These are phyloP conservation scores for Jatropha podagrica DNA, from an alignment of 441 rosid genomes.

Conservation along the genomic window DNA sequence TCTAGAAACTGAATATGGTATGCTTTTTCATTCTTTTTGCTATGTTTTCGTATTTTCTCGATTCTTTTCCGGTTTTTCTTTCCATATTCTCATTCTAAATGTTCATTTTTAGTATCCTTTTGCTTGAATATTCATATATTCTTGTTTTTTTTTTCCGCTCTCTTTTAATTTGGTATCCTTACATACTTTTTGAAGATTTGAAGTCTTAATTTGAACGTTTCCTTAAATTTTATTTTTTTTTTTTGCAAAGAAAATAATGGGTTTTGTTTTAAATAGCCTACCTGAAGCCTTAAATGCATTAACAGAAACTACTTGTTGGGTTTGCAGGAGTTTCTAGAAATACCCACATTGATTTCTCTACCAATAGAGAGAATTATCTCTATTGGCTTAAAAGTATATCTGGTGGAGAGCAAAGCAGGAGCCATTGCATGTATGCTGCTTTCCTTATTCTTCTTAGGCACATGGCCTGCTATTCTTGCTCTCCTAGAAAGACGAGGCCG, in stretches of 20 bases:
- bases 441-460: slow-evolving; percentile 70
- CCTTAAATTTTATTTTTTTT: background rate
- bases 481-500: slow-evolving; percentile 76
- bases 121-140: background rate
- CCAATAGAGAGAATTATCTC: slow-evolving; percentile 16
- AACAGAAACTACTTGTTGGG: background rate
- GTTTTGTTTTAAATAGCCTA: background rate
- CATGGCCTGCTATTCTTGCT: slow-evolving; percentile 85
- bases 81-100: background rate
- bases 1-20: slow-evolving; percentile 1
- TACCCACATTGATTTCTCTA: slow-evolving; percentile 15
- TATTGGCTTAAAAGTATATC: slow-evolving; percentile 45
- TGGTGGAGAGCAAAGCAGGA: slow-evolving; percentile 82
- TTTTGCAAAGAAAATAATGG: background rate
- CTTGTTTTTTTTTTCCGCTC: background rate
- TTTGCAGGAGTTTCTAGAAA: slow-evolving; percentile 28
- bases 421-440: slow-evolving; percentile 79
- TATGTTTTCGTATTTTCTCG: slow-evolving; percentile 1
- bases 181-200: background rate
- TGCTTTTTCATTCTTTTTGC: background rate
- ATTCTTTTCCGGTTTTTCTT: background rate
- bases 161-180: too few relatives aligned
- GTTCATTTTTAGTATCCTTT: background rate
- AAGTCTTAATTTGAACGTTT: background rate
- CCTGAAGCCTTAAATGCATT: background rate